Conservation (phyloP, 2,329 filamentous ascomycete genomes). For the Ophiognomonia clavigignenti-juglandacearum region DNA sequence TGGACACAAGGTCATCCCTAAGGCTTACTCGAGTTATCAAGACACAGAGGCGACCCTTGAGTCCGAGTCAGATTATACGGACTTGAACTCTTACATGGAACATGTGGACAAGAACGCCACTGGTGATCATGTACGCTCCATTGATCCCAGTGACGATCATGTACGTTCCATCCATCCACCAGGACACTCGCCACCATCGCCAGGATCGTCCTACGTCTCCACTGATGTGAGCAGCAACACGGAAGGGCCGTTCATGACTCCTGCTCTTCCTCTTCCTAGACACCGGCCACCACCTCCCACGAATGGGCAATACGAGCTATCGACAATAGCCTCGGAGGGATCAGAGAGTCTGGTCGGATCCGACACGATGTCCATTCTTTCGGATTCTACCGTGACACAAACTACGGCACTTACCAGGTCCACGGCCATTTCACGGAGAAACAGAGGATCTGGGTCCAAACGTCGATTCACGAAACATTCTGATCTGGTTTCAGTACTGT, state of each 20-base stretch:
- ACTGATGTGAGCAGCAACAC: constrained; percentile 19
- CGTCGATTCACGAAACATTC: constrained; percentile 84
- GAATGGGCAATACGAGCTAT: constrained; percentile 49
- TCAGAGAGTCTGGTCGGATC: constrained; percentile 40
- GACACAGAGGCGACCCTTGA: constrained; percentile 23
- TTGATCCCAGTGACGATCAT: too few species aligned
- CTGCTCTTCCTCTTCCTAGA: constrained; percentile 17
- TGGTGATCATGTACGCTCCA: too few species aligned
- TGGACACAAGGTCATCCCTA: constrained; percentile 38
- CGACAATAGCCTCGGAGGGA: constrained; percentile 52
- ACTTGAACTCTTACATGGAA: not conserved
- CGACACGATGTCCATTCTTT: constrained; percentile 45
- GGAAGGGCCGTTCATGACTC: constrained; percentile 21
- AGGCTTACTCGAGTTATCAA: constrained; percentile 44
- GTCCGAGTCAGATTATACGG: constrained; percentile 19
- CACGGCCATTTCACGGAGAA: constrained; percentile 39
- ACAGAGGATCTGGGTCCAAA: constrained; percentile 52
- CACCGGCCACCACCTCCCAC: constrained; percentile 45
- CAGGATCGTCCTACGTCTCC: constrained; percentile 22
- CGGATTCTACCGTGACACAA: constrained; percentile 49
- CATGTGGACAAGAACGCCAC: constrained; percentile 21
- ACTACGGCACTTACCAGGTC: constrained; percentile 45
- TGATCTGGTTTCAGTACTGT: constrained; percentile 89
- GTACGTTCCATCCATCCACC: constrained; percentile 28
- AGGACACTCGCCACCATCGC: constrained; percentile 26